Base-by-base conservation (phyloP, 371 early-diverging fungal genomes). In the Sporodiniella umbellata region DNA sequence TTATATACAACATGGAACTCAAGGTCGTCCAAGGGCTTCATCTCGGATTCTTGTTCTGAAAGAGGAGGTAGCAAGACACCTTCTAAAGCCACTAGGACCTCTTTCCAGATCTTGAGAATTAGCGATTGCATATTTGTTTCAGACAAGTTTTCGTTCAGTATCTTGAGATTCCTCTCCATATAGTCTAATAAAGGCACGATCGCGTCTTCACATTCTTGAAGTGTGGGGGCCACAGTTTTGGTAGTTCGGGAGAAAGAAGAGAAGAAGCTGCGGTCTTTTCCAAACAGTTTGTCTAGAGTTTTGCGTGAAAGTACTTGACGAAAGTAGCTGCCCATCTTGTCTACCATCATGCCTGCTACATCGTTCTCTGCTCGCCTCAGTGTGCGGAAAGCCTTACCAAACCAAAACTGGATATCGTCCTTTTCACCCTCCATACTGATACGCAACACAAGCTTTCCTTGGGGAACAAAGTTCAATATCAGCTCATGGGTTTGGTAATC, bases 361-460 rank as follows among this genome's bases (percentile, higher is more conserved):
- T 88, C 88, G 7, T 80, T 78, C 45, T 85, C 82, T 39, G 89
- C 81, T 43, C 88, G 76, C 57, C 84, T 83, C 19, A 92, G 55
- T 14, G 77, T 79, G 31, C 90, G 79, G 77, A 90, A 87, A 14
- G 89, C 81, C 49, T 84, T 81, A 43, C 93, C 86, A 60, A 95
- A 94, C 86, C 91, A 94, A 62, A 93, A 96, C 60, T 93, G 94
- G 10, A 89, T 85, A 54, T 95, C 95, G 38, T 93, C 93, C 35
- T 87, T 85, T 70, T 93, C 96, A 31, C 91, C 92, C 47, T 92
- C 93, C 81, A 95, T 82, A 17, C 90, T 93, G 30, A 94, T 75
- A 12, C 93, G 82, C 25, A 95, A 51, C 42, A 90, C 53, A 28
- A 96, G 58, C 18, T 85, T 80, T 0, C 96, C 96, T 52, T 91